These are phyloP conservation scores for Aspergillus sclerotioniger DNA, from an alignment of 495 filamentous ascomycete genomes.

Conservation along the genomic window DNA sequence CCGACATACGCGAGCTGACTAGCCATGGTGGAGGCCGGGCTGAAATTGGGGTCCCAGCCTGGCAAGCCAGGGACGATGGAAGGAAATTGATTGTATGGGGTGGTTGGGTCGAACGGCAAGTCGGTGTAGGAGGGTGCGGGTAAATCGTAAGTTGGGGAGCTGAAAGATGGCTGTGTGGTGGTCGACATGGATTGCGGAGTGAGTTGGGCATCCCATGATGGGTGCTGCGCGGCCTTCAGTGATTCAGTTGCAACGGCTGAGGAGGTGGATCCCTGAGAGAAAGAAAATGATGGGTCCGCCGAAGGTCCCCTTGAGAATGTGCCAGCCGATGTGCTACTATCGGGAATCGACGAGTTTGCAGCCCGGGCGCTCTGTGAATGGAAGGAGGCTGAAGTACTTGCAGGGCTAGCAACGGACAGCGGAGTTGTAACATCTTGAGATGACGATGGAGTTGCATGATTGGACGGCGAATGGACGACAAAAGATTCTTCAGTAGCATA, in stretches of 20 bases:
- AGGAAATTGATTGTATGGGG: constrained; percentile 46
- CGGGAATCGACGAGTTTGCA: constrained; percentile 28
- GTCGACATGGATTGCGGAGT: constrained; percentile 19
- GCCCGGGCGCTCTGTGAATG: constrained; percentile 35
- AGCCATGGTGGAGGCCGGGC: constrained; percentile 43
- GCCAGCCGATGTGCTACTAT: constrained; percentile 31
- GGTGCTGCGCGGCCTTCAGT: constrained; percentile 20
- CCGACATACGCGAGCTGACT: constrained; percentile 41
- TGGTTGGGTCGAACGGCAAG: constrained; percentile 38
- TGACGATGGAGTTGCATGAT: constrained; percentile 45
- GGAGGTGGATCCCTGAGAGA: constrained; percentile 25
- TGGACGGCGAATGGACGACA: constrained; percentile 61
- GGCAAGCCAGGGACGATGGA: constrained; percentile 46
- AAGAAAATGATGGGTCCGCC: constrained; percentile 32
- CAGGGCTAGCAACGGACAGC: constrained; percentile 50
- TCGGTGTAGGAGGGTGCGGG: constrained; percentile 28
- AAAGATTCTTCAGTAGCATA: constrained; percentile 71
- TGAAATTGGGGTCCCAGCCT: constrained; percentile 47
- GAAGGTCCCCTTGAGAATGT: constrained; percentile 41
- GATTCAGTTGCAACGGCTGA: constrained; percentile 20
- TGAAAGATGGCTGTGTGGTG: constrained; percentile 21
- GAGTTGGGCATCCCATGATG: constrained; percentile 21
- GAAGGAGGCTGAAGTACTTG: constrained; percentile 40
- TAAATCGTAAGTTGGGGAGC: constrained; percentile 22
- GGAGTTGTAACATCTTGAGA: constrained; percentile 46